phyloP scores from a whole-genome alignment of 768 basidiomycete species.

The Mycena chlorophos region DNA sequence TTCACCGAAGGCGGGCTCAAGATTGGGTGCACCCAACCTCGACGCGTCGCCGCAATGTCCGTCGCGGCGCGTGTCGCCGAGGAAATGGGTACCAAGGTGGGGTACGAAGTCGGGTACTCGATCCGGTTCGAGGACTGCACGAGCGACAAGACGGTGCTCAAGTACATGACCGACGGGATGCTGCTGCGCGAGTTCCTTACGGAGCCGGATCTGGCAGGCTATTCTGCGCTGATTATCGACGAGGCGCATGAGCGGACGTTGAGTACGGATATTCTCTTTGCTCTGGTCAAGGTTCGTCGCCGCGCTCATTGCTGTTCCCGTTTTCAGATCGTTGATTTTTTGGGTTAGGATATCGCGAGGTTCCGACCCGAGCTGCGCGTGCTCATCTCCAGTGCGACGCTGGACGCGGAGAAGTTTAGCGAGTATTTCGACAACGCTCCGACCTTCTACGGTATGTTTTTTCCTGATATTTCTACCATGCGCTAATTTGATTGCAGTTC shows the following conservation, averaged over 20 bases:
- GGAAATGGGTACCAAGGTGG: conserved; percentile 96
- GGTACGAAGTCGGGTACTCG: conserved; percentile 99
- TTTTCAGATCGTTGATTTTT: conserved; percentile 29
- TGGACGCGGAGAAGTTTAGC: conserved; percentile 98
- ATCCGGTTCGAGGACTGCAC: conserved; percentile 99
- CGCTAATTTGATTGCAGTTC: conserved; percentile 53
- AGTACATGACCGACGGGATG: conserved; percentile 99
- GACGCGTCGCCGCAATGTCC: conserved; percentile 98
- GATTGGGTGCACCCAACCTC: conserved; percentile 95
- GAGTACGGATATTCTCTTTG: conserved; percentile 98
- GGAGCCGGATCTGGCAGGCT: conserved; percentile 94
- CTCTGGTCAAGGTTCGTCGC: conserved; percentile 89
- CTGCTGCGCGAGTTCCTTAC: conserved; percentile 94
- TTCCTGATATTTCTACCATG: not conserved
- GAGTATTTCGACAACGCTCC: conserved; percentile 97
- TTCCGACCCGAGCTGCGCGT: conserved; percentile 93
- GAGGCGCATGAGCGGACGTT: conserved; percentile 98
- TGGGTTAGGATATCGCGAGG: conserved; percentile 86
- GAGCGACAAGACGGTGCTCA: conserved; percentile 96
- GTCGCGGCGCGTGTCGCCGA: conserved; percentile 99
- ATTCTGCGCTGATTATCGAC: conserved; percentile 94
- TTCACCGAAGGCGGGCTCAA: conserved; percentile 87
- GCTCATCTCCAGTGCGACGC: conserved; percentile 93
- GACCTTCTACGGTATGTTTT: conserved; percentile 78
- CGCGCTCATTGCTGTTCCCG: conserved; percentile 22